phyloP scores from a whole-genome alignment of 306 rosid genomes.

The Aeschynomene evenia region DNA sequence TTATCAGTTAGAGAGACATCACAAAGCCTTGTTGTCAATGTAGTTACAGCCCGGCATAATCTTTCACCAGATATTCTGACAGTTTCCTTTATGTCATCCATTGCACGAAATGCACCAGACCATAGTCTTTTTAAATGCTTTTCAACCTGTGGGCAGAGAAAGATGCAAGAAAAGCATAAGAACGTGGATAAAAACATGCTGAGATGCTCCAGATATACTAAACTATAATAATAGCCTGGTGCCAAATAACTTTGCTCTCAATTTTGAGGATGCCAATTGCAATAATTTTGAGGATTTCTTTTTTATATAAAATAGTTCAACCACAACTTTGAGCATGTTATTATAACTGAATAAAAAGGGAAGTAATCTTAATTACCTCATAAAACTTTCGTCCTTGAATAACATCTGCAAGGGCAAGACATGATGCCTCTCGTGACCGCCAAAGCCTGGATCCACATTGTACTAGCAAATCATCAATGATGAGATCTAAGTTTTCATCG shows the following conservation, averaged over 20 bases:
- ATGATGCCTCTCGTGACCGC: conserved; percentile 95
- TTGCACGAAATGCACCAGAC: conserved; percentile 85
- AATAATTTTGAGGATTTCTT: background rate
- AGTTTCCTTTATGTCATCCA: conserved; percentile 98
- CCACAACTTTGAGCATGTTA: conserved; percentile 4
- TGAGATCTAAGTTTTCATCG: conserved; percentile 79
- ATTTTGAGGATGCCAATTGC: background rate
- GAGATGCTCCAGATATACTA: background rate
- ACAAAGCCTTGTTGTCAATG: conserved; percentile 84
- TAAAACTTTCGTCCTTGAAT: conserved; percentile 82
- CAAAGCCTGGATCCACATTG: conserved; percentile 98
- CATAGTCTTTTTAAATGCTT: conserved; percentile 78
- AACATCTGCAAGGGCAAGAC: conserved; percentile 90
- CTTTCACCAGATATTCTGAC: conserved; percentile 91
- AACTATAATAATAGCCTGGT: conserved; percentile 9
- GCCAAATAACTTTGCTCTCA: background rate
- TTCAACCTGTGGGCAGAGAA: conserved; percentile 52
- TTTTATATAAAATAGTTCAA: conserved; percentile 2
- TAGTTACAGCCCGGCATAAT: conserved; percentile 66
- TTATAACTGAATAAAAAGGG: conserved; percentile 11
- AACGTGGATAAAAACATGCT: conserved; percentile 14
- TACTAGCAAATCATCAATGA: conserved; percentile 70
- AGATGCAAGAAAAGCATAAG: conserved; percentile 20
- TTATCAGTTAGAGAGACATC: conserved; percentile 77
- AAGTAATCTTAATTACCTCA: conserved; percentile 55